A percentile compares a stretch with the other conserved stretches of the same genome.
phyloP scores from a whole-genome alignment of 176 grass and related monocot species.

The Lolium perenne region DNA sequence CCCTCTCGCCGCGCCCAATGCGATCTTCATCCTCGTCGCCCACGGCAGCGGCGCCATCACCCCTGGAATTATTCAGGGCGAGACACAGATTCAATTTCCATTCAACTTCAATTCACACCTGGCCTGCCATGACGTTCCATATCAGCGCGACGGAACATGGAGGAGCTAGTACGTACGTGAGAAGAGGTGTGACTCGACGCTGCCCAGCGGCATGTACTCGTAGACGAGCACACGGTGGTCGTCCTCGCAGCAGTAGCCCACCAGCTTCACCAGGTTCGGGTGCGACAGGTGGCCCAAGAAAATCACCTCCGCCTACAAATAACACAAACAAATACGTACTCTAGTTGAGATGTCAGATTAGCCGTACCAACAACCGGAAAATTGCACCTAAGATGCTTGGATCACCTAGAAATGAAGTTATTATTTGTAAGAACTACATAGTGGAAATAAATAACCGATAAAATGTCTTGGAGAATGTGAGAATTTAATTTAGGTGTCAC shows the following conservation, averaged over 20 bases:
- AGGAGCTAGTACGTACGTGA: neutral
- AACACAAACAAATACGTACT: neutral
- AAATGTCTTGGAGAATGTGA: neutral
- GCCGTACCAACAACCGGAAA: neutral
- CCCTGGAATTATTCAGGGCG: neutral
- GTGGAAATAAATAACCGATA: neutral
- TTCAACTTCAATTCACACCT: neutral
- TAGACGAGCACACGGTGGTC: constrained; percentile 75
- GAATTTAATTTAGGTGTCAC: neutral
- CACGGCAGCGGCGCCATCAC: constrained; percentile 58
- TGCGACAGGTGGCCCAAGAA: constrained; percentile 84
- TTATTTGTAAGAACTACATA: neutral
- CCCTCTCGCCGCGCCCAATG: constrained; percentile 70
- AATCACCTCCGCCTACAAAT: constrained; percentile 71
- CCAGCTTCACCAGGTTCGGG: constrained; percentile 76
- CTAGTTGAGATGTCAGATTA: neutral
- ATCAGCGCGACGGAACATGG: neutral
- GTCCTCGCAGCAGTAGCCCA: constrained; percentile 81
- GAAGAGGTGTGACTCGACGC: constrained; percentile 84
- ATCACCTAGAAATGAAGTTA: neutral
- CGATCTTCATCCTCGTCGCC: constrained; percentile 65
- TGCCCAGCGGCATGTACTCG: constrained; percentile 72
- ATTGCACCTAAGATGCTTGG: neutral
- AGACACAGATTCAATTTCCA: no score
- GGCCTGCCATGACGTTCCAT: no score